A percentile compares a stretch with the other conserved stretches of the same genome.
Evolutionary conservation across 2,329 filamentous ascomycete species (phyloP).

Genomic region (Penicillium brevicompactum): DNA sequence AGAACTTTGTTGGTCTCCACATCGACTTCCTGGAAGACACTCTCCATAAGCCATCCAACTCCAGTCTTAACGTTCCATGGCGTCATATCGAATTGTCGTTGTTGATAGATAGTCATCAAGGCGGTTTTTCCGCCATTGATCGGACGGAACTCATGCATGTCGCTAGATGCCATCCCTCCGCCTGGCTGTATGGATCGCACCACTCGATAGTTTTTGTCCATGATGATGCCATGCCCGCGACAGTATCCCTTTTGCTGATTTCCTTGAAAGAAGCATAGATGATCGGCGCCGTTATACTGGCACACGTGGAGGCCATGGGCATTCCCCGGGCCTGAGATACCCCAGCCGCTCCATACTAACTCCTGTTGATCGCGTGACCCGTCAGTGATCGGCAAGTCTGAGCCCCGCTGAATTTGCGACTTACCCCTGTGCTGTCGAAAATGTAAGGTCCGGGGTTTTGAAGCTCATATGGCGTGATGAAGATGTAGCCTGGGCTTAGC

Average conservation of each 20-base stretch:
- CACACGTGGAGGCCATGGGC: constrained; percentile 53
- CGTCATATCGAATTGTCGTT: constrained; percentile 51
- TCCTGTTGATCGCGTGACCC: constrained; percentile 32
- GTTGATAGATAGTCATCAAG: constrained; percentile 46
- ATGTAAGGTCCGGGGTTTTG: constrained; percentile 54
- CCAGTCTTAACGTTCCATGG: constrained; percentile 45
- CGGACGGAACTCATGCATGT: constrained; percentile 57
- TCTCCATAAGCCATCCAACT: constrained; percentile 55
- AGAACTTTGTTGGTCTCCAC: constrained; percentile 51
- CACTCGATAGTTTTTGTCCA: constrained; percentile 53
- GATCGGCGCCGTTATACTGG: constrained; percentile 50
- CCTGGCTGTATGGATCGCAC: constrained; percentile 50
- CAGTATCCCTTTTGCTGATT: constrained; percentile 56
- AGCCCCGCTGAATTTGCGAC: not conserved
- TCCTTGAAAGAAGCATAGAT: constrained; percentile 57
- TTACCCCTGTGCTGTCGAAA: constrained; percentile 53
- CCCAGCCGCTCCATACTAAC: constrained; percentile 55
- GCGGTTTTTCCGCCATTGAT: constrained; percentile 48
- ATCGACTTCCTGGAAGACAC: constrained; percentile 56
- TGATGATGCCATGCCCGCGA: constrained; percentile 55
- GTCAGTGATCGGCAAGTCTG: constrained; percentile 14
- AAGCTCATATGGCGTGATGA: constrained; percentile 53
- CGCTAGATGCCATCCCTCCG: constrained; percentile 45
- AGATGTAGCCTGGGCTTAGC: constrained; percentile 52
- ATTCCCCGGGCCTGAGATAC: constrained; percentile 51